Percentiles rank a stretch among this genome's conserved stretches.
Evolutionary conservation across 257 asterid species (phyloP).

Genomic region (Salvia hispanica): DNA sequence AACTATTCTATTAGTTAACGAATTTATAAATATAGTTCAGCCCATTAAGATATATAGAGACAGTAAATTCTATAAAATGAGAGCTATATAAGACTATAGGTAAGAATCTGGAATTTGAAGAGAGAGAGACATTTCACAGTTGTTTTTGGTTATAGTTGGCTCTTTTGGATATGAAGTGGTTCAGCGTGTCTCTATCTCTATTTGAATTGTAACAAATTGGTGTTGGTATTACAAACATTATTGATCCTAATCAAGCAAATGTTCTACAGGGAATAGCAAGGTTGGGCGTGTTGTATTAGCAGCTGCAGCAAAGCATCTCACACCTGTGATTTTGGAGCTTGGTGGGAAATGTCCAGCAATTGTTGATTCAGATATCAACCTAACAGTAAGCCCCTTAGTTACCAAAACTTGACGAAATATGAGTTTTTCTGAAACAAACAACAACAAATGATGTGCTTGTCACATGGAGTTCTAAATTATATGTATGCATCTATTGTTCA

Average conservation of each 20-base stretch:
- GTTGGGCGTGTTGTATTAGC: slow-evolving; percentile 78
- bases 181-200: background rate
- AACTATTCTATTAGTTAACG: background rate
- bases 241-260: slow-evolving; percentile 4
- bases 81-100: background rate
- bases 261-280: slow-evolving; percentile 62
- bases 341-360: slow-evolving; percentile 87
- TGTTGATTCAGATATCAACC: slow-evolving; percentile 67
- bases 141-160: background rate
- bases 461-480: background rate
- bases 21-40: background rate
- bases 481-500: slow-evolving; percentile 1
- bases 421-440: background rate
- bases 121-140: background rate
- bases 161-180: slow-evolving; percentile 7
- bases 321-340: slow-evolving; percentile 86
- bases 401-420: background rate
- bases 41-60: background rate
- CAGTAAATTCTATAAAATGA: background rate
- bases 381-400: slow-evolving; percentile 47
- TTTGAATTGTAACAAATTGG: background rate
- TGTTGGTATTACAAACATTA: background rate
- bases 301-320: slow-evolving; percentile 90
- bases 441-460: background rate
- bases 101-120: background rate